phyloP scores from a whole-genome alignment of 306 rosid species.

The Spatholobus suberectus region DNA sequence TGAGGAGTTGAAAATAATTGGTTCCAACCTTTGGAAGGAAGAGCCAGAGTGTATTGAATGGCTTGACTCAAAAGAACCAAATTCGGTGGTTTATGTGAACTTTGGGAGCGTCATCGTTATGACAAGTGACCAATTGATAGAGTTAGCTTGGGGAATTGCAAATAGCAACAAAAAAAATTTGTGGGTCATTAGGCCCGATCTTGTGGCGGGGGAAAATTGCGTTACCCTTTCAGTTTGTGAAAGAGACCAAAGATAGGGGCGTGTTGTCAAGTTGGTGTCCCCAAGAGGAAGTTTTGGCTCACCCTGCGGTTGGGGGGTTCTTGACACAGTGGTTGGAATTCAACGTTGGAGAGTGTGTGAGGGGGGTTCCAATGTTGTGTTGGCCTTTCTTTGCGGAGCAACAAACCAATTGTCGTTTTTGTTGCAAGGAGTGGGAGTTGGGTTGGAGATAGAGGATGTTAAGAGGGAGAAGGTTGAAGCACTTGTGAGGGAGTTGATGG shows the following conservation, averaged over 20 bases:
- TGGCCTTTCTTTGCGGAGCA: conserved; percentile 73
- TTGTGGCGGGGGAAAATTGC: not conserved
- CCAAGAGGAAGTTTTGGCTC: conserved; percentile 53
- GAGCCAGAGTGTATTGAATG: conserved; percentile 54
- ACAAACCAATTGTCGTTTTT: conserved; percentile 54
- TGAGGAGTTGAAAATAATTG: not conserved
- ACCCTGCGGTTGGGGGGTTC: conserved; percentile 59
- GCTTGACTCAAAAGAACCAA: conserved; percentile 46
- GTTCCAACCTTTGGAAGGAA: conserved; percentile 48
- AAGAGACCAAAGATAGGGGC: conserved; percentile 44
- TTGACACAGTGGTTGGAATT: too few relatives aligned
- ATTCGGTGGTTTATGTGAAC: too few relatives aligned
- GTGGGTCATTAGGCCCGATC: conserved; percentile 61
- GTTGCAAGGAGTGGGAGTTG: conserved; percentile 57
- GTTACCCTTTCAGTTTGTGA: conserved; percentile 44
- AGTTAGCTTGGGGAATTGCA: conserved; percentile 68
- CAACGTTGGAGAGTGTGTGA: too few relatives aligned
- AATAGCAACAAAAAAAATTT: conserved; percentile 44
- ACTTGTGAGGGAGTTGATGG: too few relatives aligned
- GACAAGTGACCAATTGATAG: conserved; percentile 48
- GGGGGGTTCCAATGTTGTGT: conserved; percentile 58
- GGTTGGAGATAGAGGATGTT: conserved; percentile 58
- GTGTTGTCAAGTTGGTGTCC: conserved; percentile 58
- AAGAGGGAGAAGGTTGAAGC: too few relatives aligned
- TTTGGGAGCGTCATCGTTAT: conserved; percentile 64